These are phyloP conservation scores for Fusarium sp. DNA, from an alignment of 2,329 filamentous ascomycete species.

Conservation along the genomic window DNA sequence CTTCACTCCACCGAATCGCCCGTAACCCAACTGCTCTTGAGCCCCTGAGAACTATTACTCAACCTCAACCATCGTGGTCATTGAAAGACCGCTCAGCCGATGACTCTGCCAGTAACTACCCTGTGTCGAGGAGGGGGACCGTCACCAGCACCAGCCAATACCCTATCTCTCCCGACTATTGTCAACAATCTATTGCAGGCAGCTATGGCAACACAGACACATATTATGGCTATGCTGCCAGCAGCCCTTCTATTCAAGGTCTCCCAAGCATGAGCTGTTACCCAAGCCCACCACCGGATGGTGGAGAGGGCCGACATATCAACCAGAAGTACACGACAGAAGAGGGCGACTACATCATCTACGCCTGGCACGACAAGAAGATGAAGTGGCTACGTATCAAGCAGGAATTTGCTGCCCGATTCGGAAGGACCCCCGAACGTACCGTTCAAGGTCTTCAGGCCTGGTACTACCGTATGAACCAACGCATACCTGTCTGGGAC, in stretches of 20 bases:
- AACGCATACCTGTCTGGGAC: constrained; percentile 58
- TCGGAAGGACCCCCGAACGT: constrained; percentile 55
- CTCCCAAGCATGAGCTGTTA: constrained; percentile 49
- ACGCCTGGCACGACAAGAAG: constrained; percentile 60
- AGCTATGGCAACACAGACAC: constrained; percentile 41
- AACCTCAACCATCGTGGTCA: constrained; percentile 35
- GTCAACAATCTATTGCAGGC: constrained; percentile 27
- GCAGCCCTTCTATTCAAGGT: constrained; percentile 45
- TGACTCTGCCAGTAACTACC: constrained; percentile 17
- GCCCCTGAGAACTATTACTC: constrained; percentile 30
- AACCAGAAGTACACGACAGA: constrained; percentile 61
- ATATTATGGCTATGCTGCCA: constrained; percentile 43
- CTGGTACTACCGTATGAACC: constrained; percentile 61
- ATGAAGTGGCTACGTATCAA: constrained; percentile 59
- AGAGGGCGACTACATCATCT: constrained; percentile 61
- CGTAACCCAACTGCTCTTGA: constrained; percentile 46
- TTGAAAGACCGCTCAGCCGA: constrained; percentile 23
- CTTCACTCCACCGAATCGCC: constrained; percentile 47
- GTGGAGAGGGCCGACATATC: constrained; percentile 56
- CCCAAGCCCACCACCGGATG: constrained; percentile 55
- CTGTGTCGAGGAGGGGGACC: constrained; percentile 33
- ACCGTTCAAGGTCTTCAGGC: constrained; percentile 59
- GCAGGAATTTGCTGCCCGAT: constrained; percentile 57
- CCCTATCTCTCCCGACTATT: constrained; percentile 33
- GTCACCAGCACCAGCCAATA: constrained; percentile 38